These are phyloP conservation scores for Zygotorulaspora chibaensis DNA, from an alignment of 805 yeast species.

Conservation along the genomic window DNA sequence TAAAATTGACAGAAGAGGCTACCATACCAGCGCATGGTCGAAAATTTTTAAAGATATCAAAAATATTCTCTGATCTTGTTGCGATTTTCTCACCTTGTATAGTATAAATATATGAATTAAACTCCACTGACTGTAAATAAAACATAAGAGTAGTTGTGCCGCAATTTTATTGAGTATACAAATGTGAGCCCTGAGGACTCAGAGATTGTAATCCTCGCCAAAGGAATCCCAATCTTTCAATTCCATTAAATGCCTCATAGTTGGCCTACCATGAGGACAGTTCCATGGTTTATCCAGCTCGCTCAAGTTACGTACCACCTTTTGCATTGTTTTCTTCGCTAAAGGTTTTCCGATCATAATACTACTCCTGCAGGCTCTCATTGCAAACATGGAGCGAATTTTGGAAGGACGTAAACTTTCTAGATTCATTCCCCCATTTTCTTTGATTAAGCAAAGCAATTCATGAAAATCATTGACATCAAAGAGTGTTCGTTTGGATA, in stretches of 20 bases:
- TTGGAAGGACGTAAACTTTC: slow-evolving; percentile 57
- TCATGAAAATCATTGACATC: slow-evolving; percentile 67
- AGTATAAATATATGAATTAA: not conserved
- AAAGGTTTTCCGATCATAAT: slow-evolving; percentile 89
- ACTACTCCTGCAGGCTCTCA: slow-evolving; percentile 91
- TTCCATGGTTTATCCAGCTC: slow-evolving; percentile 90
- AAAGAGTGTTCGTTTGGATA: slow-evolving; percentile 65
- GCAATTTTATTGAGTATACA: too few species aligned
- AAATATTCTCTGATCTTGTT: not conserved
- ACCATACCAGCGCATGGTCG: slow-evolving; percentile 3
- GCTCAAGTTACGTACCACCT: slow-evolving; percentile 64
- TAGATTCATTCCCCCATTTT: slow-evolving; percentile 44
- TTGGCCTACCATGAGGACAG: slow-evolving; percentile 97
- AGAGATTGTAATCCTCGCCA: slow-evolving; percentile 39
- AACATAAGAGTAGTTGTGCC: not conserved
- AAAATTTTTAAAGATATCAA: not conserved
- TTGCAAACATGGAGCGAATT: slow-evolving; percentile 79
- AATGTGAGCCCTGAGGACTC: not conserved
- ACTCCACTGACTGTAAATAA: not conserved
- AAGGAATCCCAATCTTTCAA: slow-evolving; percentile 45
- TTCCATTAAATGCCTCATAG: slow-evolving; percentile 84
- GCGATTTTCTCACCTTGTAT: not conserved
- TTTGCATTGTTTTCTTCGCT: slow-evolving; percentile 53
- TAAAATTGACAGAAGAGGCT: slow-evolving; percentile 60
- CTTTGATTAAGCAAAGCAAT: slow-evolving; percentile 61